Conservation (phyloP, 192 early-diverging fungal genomes). For the Jimgerdemannia lactiflua region DNA sequence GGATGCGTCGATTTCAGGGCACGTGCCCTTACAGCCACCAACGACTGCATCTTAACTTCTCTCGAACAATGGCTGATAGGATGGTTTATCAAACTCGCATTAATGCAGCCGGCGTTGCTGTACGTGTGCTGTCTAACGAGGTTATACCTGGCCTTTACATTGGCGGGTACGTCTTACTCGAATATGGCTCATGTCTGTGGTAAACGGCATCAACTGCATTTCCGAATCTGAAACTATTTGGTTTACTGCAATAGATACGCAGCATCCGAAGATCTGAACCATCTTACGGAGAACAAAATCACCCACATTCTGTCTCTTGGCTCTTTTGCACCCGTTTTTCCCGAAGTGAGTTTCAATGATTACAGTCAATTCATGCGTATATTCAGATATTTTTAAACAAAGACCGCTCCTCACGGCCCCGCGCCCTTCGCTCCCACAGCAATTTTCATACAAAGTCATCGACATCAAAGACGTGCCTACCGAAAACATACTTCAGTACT, state of each 20-base stretch:
- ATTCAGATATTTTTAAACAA: constrained; percentile 9
- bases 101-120: background rate
- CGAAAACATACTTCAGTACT: constrained; percentile 69
- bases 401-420: background rate
- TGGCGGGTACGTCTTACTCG: background rate
- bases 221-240: too few species aligned
- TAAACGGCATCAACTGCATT: background rate
- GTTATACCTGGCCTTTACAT: background rate
- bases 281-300: constrained; percentile 29
- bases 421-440: background rate
- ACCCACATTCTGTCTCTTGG: constrained; percentile 26
- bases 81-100: background rate
- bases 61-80: too few species aligned
- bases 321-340: constrained; percentile 23
- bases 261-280: constrained; percentile 18
- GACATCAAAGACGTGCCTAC: constrained; percentile 57
- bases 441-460: constrained; percentile 11
- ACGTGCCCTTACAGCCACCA: background rate
- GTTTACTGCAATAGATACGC: constrained; percentile 1
- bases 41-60: too few species aligned
- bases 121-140: background rate
- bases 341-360: constrained; percentile 12
- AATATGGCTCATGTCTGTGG: background rate
- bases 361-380: background rate
- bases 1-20: background rate